These are phyloP conservation scores for Grosmannia huntii DNA, from an alignment of 2,329 filamentous ascomycete genomes.

Conservation along the genomic window DNA sequence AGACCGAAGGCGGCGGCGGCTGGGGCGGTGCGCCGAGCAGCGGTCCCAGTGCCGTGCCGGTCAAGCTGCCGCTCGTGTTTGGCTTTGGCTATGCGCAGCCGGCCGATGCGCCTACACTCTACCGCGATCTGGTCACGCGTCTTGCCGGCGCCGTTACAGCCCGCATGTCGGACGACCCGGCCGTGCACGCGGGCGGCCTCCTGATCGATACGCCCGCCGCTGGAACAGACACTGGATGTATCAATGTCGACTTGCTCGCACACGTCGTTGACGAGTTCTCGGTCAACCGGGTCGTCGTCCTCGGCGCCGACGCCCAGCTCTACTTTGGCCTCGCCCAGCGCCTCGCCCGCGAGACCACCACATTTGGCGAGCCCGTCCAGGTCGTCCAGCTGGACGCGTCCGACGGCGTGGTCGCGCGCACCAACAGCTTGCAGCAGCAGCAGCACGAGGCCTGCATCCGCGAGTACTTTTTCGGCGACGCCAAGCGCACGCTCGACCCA, in stretches of 20 bases:
- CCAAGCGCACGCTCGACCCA: conserved; percentile 65
- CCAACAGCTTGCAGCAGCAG: conserved; percentile 60
- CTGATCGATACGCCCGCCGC: conserved; percentile 76
- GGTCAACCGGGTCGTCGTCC: conserved; percentile 69
- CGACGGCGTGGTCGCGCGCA: conserved; percentile 68
- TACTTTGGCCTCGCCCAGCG: conserved; percentile 61
- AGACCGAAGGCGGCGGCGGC: conserved; percentile 56
- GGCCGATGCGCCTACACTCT: conserved; percentile 60
- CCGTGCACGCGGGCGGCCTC: conserved; percentile 60
- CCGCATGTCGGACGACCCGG: conserved; percentile 62
- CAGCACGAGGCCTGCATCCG: conserved; percentile 65
- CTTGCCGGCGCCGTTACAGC: conserved; percentile 69
- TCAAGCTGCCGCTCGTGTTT: conserved; percentile 86
- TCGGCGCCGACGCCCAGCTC: conserved; percentile 58
- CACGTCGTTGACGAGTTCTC: conserved; percentile 56
- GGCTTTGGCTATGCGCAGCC: conserved; percentile 67
- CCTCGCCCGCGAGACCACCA: conserved; percentile 45
- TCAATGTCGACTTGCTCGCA: conserved; percentile 54
- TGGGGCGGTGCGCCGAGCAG: conserved; percentile 88
- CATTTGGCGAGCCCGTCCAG: conserved; percentile 53
- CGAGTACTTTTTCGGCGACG: conserved; percentile 88
- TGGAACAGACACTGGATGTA: conserved; percentile 19
- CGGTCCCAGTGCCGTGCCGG: conserved; percentile 74
- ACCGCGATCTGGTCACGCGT: conserved; percentile 59
- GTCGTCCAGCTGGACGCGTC: conserved; percentile 75